Evolutionary conservation across 1,284 basidiomycete species (phyloP), one percentile per base, ranked within the genome.

Genomic region (Ganoderma boninense): DNA sequence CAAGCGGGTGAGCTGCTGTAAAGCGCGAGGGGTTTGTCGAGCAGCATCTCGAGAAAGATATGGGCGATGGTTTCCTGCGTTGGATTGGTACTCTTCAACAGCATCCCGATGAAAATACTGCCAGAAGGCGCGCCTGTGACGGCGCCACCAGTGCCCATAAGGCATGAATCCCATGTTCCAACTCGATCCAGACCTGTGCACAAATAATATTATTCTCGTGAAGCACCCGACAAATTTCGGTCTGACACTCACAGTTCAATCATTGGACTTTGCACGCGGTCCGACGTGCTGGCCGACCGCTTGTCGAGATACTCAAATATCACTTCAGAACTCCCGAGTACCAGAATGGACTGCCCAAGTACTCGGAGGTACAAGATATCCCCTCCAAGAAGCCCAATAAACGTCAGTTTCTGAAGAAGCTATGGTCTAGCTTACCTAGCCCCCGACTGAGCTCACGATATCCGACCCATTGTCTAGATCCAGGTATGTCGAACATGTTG

Each of bases 121-220:
- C 62, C 73, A 69, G 20, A 77, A 69, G 6, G 72, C 46, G 18
- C 71, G 74, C 1, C 77, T 68, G 23, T 71, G 71, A 2, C 52
- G 44, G 18, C 73, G 69, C 78, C 78, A 75, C 40, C 57, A 60
- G 6, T 70, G 60, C 0, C 74, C 71, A 44, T 78, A 75, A 4
- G 62, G 65, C 52, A 73, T 74, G 32, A 69, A 32, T 0, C 71
- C 63, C 18, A 70, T 68, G 73, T 71, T 46, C 16, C 20, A 46
- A 20, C 44, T 46, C 20, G 44, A 46, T 18, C 44, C 44, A 46
- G 44, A 46, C 44, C 44, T 46, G 44, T 20, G 6, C 18, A 46
- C 14, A 20, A 2, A 38, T 38, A 38, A 38, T 38, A 18, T 6
- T 20, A 46, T 46, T 46, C 20, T 16, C 1, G 6, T 4, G 44